Evolutionary conservation across 495 filamentous ascomycete species (phyloP), one percentile per base, ranked within the genome.

Genomic region (Penicillium coprophilum): DNA sequence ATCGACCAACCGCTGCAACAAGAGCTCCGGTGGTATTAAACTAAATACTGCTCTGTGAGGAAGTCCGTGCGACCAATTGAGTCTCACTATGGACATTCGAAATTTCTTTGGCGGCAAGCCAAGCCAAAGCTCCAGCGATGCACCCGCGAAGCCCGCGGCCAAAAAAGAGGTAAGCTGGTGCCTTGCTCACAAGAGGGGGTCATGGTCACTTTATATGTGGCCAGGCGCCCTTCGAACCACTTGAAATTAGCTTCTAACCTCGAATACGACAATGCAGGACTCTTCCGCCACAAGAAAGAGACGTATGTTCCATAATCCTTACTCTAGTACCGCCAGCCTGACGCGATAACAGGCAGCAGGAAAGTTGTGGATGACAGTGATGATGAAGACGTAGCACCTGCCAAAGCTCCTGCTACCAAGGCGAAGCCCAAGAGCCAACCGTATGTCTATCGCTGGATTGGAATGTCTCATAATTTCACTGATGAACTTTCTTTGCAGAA

Each of bases 331-430:
- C 17, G 20, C 38, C 8, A 7, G 17, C 58, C 61, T 66, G 67
- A 69, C 46, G 5, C 45, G 23, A 21, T 23, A 34, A 20, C 55
- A 88, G 85, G 82, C 53, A 81, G 76, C 46, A 82, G 88, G 39
- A 90, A 89, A 64, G 81, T 92, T 23, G 73, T 92, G 31, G 85
- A 88, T 59, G 89, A 91, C 50, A 90, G 87, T 62, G 87, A 89
- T 39, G 88, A 92, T 3, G 87, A 89, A 27, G 84, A 85, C 1
- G 77, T 53, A 28, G 45, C 61, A 8, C 63, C 67, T 38, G 50
- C 52, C 21, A 73, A 75, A 57, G 61, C 74, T 32, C 46, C 74
- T 13, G 73, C 74, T 5, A 75, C 79, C 1, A 85, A 80, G 56
- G 70, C 69, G 11, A 72, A 76, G 36, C 41, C 77, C 2, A 57